Evolutionary conservation across 257 asterid genomes (phyloP).

Genomic region (Solanum habrochaites): DNA sequence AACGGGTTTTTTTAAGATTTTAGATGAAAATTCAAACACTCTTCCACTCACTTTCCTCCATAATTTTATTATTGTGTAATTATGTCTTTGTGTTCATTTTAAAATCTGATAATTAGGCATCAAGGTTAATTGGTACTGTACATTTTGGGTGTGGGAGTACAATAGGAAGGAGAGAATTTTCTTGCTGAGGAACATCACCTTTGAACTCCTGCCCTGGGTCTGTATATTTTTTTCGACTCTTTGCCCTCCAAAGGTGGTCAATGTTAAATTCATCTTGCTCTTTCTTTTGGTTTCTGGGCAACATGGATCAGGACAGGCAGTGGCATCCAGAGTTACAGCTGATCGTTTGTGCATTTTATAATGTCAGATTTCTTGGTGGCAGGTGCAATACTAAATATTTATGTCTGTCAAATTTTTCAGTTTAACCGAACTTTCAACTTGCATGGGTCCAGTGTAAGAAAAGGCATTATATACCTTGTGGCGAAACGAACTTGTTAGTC

Average conservation of each 20-base stretch:
- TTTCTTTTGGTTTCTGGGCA: neutral
- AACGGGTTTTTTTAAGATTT: neutral
- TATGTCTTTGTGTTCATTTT: neutral
- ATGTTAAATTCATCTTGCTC: neutral
- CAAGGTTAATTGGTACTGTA: conserved; percentile 88
- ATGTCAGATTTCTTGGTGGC: conserved; percentile 95
- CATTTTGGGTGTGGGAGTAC: conserved; percentile 86
- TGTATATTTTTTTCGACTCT: neutral
- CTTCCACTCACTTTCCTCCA: neutral
- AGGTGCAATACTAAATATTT: conserved; percentile 26
- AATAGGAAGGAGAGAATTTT: conserved; percentile 95
- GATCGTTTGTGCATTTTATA: conserved; percentile 84
- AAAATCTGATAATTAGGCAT: conserved; percentile 19
- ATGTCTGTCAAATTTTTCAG: neutral
- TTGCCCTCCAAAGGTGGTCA: neutral
- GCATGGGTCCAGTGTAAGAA: neutral
- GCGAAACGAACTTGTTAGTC: neutral
- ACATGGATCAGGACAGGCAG: conserved; percentile 97
- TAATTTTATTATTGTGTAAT: neutral
- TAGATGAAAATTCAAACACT: neutral
- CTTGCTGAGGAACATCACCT: conserved; percentile 91
- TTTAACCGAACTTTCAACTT: neutral
- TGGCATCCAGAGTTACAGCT: conserved; percentile 85
- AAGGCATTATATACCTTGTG: neutral
- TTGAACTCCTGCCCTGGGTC: conserved; percentile 88